Evolutionary conservation across 306 rosid species (phyloP).

Genomic region (Neltuma alba): DNA sequence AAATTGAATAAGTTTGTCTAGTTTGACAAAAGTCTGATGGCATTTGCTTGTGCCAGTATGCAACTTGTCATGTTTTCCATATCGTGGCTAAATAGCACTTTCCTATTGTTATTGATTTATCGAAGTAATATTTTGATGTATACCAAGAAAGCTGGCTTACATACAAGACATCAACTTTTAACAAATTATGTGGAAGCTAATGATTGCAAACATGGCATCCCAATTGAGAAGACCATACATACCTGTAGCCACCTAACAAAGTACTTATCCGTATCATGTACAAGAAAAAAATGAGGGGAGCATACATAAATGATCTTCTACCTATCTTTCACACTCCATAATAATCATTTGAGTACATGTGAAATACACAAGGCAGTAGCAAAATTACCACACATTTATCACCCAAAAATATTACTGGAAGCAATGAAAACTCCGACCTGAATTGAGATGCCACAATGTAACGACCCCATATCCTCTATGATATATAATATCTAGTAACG

Average conservation of each 20-base stretch:
- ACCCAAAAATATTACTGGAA: conserved; percentile 16
- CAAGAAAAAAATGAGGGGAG: background rate
- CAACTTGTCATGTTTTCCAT: background rate
- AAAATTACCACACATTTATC: background rate
- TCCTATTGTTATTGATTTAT: background rate
- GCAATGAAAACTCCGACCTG: background rate
- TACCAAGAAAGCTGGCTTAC: background rate
- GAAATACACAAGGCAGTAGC: background rate
- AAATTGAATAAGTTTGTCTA: background rate
- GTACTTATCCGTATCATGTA: too few relatives aligned
- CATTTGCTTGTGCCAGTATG: too few relatives aligned
- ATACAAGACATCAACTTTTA: background rate
- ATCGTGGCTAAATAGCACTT: background rate
- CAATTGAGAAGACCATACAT: too few relatives aligned
- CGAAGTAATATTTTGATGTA: too few relatives aligned
- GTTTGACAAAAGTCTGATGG: background rate
- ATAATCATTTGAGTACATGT: too few relatives aligned
- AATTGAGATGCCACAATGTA: background rate
- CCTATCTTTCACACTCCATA: too few relatives aligned
- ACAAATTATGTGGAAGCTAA: too few relatives aligned
- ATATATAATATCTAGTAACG: too few relatives aligned
- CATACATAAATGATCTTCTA: too few relatives aligned
- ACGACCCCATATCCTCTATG: background rate
- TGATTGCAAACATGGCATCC: background rate
- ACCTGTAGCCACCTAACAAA: background rate